Percentiles rank a stretch among this genome's conserved stretches.
Conservation (phyloP, 441 rosid genomes). For the Eutrema salsugineum region DNA sequence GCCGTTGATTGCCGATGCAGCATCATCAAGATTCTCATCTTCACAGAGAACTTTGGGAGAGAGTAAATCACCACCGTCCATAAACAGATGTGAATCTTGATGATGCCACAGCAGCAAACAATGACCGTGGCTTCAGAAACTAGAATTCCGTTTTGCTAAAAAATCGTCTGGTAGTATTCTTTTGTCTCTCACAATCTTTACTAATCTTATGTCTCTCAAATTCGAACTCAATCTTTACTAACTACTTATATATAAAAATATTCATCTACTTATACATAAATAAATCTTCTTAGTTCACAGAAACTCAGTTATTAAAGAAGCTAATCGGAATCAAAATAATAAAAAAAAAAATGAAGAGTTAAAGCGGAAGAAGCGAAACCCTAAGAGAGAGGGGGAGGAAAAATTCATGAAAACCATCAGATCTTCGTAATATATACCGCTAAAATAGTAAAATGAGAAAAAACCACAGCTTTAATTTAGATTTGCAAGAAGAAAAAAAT, state of each 20-base stretch:
- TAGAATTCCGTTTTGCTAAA: not conserved
- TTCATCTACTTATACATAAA: no score
- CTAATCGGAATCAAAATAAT: conserved; percentile 1
- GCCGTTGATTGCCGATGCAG: conserved; percentile 33
- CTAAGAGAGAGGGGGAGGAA: conserved; percentile 16
- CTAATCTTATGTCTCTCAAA: not conserved
- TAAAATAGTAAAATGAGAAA: not conserved
- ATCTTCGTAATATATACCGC: conserved; percentile 8
- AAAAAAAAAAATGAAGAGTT: not conserved
- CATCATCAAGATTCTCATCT: conserved; percentile 38
- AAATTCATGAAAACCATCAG: not conserved
- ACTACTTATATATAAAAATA: not conserved
- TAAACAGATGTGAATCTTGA: conserved; percentile 67
- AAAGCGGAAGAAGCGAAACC: conserved; percentile 22
- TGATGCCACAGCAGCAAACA: conserved; percentile 64
- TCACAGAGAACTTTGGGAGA: not conserved
- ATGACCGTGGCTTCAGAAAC: conserved; percentile 36
- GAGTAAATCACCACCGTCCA: conserved; percentile 21
- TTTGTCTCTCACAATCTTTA: conserved; percentile 3
- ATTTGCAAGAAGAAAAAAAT: not conserved
- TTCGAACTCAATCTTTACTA: not conserved
- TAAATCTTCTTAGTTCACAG: no score
- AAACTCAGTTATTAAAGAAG: no score
- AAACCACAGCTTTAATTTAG: not conserved
- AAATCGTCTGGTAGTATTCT: not conserved